phyloP scores from a whole-genome alignment of 331 rosid genomes.

The Quercus phellos region DNA sequence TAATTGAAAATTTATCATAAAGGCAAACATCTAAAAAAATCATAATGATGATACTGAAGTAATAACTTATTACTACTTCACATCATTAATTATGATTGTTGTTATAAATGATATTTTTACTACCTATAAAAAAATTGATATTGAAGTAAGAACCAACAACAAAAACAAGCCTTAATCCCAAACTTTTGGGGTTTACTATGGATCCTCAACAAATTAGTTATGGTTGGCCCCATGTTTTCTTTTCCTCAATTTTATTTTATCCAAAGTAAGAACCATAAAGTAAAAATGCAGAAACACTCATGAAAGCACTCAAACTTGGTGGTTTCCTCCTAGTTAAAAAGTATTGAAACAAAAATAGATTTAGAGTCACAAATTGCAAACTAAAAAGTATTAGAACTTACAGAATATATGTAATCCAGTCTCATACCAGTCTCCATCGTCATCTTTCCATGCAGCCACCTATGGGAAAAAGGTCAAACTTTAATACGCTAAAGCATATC shows the following conservation, averaged over 20 bases:
- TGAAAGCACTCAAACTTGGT: not conserved
- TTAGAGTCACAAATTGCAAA: not conserved
- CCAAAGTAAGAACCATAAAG: not conserved
- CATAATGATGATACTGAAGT: not conserved
- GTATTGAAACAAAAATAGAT: not conserved
- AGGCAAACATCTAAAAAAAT: too few species aligned
- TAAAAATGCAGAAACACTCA: not conserved
- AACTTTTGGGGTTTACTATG: too few species aligned
- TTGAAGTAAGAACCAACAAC: too few species aligned
- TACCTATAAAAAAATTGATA: too few species aligned
- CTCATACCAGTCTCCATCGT: constrained; percentile 97
- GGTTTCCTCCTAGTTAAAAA: not conserved
- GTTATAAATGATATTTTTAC: too few species aligned
- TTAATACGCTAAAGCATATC: not conserved
- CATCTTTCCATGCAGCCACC: constrained; percentile 99
- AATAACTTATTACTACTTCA: not conserved
- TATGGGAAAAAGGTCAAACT: constrained; percentile 32
- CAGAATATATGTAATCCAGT: constrained; percentile 97
- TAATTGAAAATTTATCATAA: not conserved
- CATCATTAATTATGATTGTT: too few species aligned
- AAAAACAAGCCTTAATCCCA: too few species aligned
- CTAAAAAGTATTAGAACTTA: constrained; percentile 35
- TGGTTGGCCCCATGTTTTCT: too few species aligned
- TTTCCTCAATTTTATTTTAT: too few species aligned
- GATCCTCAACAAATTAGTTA: too few species aligned